Evolutionary conservation across 192 early-diverging fungal genomes (phyloP), one percentile per base, ranked within the genome.

Genomic region (Coemansia sp.): DNA sequence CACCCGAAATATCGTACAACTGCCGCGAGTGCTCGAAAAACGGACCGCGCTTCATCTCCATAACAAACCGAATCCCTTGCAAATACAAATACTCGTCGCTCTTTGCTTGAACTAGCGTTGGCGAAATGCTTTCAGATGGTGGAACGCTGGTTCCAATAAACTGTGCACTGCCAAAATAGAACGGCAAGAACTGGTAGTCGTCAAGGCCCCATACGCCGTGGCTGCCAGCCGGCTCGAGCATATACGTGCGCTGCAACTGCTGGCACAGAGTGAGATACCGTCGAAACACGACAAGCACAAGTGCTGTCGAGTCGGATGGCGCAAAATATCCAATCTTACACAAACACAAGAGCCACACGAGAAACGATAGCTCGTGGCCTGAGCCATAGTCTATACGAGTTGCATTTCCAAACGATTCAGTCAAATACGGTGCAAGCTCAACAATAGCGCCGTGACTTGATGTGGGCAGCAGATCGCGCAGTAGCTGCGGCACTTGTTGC

Each of bases 131-230:
- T 9, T 86, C 87, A 14, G 87, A 87, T 0, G 97, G 97, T 56
- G 86, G 85, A 5, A 95, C 65, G 22, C 75, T 70, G 25, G 72
- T 77, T 84, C 90, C 87, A 39, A 88, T 73, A 41, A 99, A 69
- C 80, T 98, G 95, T 5, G 93, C 77, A 55, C 88, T 89, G n/a
- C 97, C 97, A 85, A 90, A 97, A 35, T 89, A 85, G 76, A 93
- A 98, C 17, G 95, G 92, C 63, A 98, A 72, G 67, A 97, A 97
- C 73, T 97, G 95, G 81, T 93, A 90, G 81, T 98, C 97, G 70
- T 98, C 97, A 29, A 98, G 72, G 29, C 97, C 97, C 93, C 93
- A 97, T 6, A 96, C 94, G 19, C 97, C 97, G 75, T 97, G 97
- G 73, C 89, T 92, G 2, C 97, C 97, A 0, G 97, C 97, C 1